phyloP scores from a whole-genome alignment of 2,329 filamentous ascomycete genomes.

The Onygenales sp. region DNA sequence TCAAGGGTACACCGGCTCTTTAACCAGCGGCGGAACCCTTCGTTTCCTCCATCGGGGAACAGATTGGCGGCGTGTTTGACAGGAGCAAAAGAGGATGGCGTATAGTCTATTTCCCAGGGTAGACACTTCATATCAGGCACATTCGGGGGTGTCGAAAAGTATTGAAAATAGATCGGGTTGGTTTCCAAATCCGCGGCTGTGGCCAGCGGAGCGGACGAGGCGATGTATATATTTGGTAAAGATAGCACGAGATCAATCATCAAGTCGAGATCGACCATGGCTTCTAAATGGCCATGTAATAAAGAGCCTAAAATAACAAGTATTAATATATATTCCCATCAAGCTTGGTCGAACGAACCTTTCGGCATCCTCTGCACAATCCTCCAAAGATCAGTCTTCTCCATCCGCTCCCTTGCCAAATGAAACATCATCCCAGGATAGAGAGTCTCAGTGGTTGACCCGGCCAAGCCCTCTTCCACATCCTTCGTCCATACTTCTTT shows the following conservation, averaged over 20 bases:
- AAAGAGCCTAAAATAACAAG: conserved; percentile 38
- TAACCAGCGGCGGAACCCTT: conserved; percentile 69
- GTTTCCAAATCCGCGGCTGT: conserved; percentile 45
- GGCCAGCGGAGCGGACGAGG: conserved; percentile 49
- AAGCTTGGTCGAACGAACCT: conserved; percentile 26
- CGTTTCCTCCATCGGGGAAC: conserved; percentile 62
- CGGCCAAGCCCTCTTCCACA: conserved; percentile 54
- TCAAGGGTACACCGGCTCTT: conserved; percentile 63
- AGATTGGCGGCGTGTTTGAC: conserved; percentile 55
- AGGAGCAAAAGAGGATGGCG: conserved; percentile 48
- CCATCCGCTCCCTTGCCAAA: conserved; percentile 73
- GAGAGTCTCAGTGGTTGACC: conserved; percentile 44
- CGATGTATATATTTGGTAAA: conserved; percentile 65
- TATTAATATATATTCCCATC: background rate
- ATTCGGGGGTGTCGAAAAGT: conserved; percentile 35
- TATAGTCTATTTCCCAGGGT: conserved; percentile 61
- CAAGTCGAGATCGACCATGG: conserved; percentile 81
- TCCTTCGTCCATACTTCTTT: conserved; percentile 65
- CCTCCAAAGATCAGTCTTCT: conserved; percentile 72
- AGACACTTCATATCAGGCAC: conserved; percentile 24
- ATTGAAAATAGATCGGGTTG: conserved; percentile 54
- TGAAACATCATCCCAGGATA: conserved; percentile 93
- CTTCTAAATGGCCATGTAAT: conserved; percentile 80
- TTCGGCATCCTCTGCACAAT: conserved; percentile 85
- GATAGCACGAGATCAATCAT: conserved; percentile 61